Evolutionary conservation across 2,329 filamentous ascomycete genomes (phyloP).

Genomic region (Phialocephala sp.): DNA sequence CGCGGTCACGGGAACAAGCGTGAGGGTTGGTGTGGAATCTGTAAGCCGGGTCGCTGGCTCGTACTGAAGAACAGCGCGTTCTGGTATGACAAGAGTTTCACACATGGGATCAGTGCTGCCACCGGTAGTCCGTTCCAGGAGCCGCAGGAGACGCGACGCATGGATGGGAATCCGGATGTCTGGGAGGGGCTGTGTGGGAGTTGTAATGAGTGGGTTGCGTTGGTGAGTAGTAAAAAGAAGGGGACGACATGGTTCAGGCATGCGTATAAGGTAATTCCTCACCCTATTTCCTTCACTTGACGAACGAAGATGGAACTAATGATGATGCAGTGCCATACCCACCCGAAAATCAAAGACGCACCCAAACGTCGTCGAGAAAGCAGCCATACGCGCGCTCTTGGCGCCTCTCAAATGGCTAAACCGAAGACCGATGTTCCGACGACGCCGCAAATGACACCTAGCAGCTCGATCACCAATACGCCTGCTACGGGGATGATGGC

Average conservation of each 20-base stretch:
- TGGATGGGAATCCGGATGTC: constrained; percentile 80
- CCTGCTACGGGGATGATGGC: constrained; percentile 38
- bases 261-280: constrained; percentile 74
- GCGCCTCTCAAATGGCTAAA: constrained; percentile 51
- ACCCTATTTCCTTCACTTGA: neutral
- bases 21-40: constrained; percentile 89
- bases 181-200: constrained; percentile 81
- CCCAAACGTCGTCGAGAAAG: constrained; percentile 71
- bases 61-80: constrained; percentile 90
- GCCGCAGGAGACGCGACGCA: constrained; percentile 75
- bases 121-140: constrained; percentile 81
- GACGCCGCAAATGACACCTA: constrained; percentile 53
- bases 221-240: constrained; percentile 88
- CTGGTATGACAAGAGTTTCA: constrained; percentile 93
- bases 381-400: constrained; percentile 50
- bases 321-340: constrained; percentile 64
- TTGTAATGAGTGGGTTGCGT: constrained; percentile 80
- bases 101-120: constrained; percentile 82
- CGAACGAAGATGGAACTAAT: constrained; percentile 2
- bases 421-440: constrained; percentile 52
- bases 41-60: constrained; percentile 84
- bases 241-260: constrained; percentile 92
- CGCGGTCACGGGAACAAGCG: constrained; percentile 86
- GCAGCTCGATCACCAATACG: constrained; percentile 44
- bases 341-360: constrained; percentile 73